Evolutionary conservation across 345 rosid species (phyloP).

Genomic region (Tarenaya hassleriana): DNA sequence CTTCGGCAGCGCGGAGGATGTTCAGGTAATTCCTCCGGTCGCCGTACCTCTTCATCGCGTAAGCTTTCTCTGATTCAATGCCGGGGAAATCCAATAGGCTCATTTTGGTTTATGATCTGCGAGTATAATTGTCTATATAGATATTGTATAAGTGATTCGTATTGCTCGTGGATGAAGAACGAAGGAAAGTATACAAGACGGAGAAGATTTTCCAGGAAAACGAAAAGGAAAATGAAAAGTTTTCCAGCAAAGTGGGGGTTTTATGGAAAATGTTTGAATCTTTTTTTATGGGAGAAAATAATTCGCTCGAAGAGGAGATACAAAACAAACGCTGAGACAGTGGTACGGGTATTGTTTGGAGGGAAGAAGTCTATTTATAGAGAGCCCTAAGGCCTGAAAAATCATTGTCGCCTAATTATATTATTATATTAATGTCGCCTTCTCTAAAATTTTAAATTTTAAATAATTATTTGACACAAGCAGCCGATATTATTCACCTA

Average conservation of each 20-base stretch:
- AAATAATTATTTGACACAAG: too few species aligned
- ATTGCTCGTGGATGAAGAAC: too few species aligned
- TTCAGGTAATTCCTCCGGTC: not conserved
- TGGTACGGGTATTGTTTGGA: constrained; percentile 6
- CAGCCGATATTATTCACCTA: too few species aligned
- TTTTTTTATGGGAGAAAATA: too few species aligned
- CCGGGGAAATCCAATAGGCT: constrained; percentile 8
- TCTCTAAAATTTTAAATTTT: too few species aligned
- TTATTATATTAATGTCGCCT: not conserved
- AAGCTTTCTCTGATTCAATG: constrained; percentile 24
- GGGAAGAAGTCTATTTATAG: not conserved
- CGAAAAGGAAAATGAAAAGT: constrained; percentile 15
- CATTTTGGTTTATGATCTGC: not conserved
- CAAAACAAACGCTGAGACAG: constrained; percentile 6
- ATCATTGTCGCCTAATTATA: too few species aligned
- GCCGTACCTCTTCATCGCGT: constrained; percentile 27
- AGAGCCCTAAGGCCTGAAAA: too few species aligned
- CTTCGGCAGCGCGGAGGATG: not conserved
- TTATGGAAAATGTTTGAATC: constrained; percentile 14
- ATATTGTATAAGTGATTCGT: too few species aligned
- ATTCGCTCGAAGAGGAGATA: constrained; percentile 10
- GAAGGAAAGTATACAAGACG: not conserved
- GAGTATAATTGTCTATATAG: too few species aligned
- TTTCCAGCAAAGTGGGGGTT: constrained; percentile 20
- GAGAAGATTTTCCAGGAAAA: constrained; percentile 3